A percentile compares a stretch with the other conserved stretches of the same genome.
Conservation (phyloP, 2,329 filamentous ascomycete genomes). For the Coniochaeta prunicola region DNA sequence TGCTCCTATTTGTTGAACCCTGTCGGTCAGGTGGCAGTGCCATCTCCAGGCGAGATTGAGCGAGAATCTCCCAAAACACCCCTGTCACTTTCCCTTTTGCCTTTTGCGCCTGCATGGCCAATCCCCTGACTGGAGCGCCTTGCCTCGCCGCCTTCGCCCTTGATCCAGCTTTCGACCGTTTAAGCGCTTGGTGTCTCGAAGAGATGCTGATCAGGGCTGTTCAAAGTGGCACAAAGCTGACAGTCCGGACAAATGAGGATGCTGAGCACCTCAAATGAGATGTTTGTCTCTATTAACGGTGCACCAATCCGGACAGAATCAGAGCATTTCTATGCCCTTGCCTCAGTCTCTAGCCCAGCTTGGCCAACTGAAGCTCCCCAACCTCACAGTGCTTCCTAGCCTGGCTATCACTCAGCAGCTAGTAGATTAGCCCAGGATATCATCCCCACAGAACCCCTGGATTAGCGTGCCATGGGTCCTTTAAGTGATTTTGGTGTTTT, state of each 20-base stretch:
- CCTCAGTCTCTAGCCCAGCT: not conserved
- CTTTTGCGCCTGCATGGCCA: not conserved
- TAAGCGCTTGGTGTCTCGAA: not conserved
- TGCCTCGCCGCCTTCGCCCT: not conserved
- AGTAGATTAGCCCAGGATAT: not conserved
- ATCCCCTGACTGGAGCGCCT: not conserved
- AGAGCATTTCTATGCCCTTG: not conserved
- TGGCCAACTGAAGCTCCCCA: not conserved
- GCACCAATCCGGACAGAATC: not conserved
- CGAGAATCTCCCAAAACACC: not conserved
- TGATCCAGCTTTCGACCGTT: not conserved
- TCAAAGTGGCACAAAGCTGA: not conserved
- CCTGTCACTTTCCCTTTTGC: not conserved
- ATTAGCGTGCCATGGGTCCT: not conserved
- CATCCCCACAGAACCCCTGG: slow-evolving; percentile 1
- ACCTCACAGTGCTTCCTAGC: not conserved
- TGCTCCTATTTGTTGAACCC: not conserved
- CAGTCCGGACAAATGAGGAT: not conserved
- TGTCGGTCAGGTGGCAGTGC: not conserved
- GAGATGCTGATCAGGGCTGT: not conserved
- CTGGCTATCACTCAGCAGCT: not conserved
- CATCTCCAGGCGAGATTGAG: not conserved
- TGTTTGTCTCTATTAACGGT: not conserved
- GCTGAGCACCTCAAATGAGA: not conserved
- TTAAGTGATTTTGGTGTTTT: not conserved